Percentiles rank a stretch among this genome's conserved stretches.
These are phyloP conservation scores for Cornus kousa DNA, from an alignment of 148 eudicot genomes.

Conservation along the genomic window DNA sequence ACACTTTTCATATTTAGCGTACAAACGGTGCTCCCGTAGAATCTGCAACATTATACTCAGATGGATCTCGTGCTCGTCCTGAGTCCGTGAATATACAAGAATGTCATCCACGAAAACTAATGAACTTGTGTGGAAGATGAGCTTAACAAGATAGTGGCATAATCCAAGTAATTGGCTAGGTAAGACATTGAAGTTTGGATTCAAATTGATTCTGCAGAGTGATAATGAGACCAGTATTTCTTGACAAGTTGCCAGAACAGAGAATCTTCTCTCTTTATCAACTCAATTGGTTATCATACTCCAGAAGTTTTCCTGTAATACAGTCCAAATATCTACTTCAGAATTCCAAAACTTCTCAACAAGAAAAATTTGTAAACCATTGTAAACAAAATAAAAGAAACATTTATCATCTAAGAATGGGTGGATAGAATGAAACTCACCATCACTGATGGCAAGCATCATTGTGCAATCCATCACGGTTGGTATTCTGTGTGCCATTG, in stretches of 20 bases:
- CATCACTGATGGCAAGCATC: slow-evolving; percentile 85
- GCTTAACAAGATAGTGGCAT: neutral
- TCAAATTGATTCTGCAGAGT: slow-evolving; percentile 57
- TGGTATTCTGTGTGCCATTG: slow-evolving; percentile 92
- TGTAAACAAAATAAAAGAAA: neutral
- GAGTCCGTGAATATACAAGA: no score
- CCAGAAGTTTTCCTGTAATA: slow-evolving; percentile 64
- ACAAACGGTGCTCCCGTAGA: no score
- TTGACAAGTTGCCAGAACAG: slow-evolving; percentile 74
- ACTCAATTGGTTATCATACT: slow-evolving; percentile 81
- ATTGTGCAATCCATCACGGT: slow-evolving; percentile 92
- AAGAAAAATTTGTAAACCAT: neutral
- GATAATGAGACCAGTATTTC: slow-evolving; percentile 89
- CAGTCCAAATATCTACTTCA: neutral
- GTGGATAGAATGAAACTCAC: slow-evolving; percentile 33
- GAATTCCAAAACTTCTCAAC: neutral
- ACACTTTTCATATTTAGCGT: no score
- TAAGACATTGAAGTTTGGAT: neutral
- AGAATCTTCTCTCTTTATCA: slow-evolving; percentile 73
- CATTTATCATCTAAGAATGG: neutral
- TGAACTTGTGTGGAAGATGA: neutral
- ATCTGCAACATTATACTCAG: no score
- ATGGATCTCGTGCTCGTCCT: no score
- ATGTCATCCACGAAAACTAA: no score
- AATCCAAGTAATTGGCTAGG: neutral